These are phyloP conservation scores for Sequoia sempervirens DNA, from an alignment of 75 land plant species.

Conservation along the genomic window DNA sequence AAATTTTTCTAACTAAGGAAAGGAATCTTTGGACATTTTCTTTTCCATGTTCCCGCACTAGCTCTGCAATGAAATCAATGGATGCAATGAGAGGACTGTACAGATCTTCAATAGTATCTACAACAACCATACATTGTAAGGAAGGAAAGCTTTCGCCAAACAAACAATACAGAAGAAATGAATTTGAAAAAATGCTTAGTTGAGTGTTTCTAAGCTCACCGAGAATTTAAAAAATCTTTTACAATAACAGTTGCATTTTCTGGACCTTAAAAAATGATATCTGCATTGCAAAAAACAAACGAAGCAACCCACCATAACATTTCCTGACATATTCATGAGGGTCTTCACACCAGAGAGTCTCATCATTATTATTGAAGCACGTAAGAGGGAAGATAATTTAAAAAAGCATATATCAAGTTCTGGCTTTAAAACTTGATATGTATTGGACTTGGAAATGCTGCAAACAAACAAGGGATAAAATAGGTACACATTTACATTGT, in stretches of 20 bases:
- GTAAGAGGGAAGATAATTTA: conserved; percentile 96
- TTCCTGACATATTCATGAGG: conserved; percentile 98
- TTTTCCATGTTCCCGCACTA: conserved; percentile 85
- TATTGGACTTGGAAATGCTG: conserved; percentile 83
- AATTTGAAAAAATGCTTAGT: no score
- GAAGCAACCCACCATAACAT: conserved; percentile 79
- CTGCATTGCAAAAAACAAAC: not conserved
- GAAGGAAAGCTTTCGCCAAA: not conserved
- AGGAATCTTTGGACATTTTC: conserved; percentile 90
- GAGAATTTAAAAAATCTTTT: not conserved
- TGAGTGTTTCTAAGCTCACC: not conserved
- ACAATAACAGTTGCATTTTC: not conserved
- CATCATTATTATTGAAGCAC: conserved; percentile 94
- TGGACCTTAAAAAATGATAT: not conserved
- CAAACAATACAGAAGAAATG: conserved; percentile 5
- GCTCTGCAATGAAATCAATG: conserved; percentile 91
- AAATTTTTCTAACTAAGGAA: conserved; percentile 73
- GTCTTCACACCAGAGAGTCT: conserved; percentile 93
- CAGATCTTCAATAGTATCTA: conserved; percentile 96
- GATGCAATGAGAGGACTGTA: conserved; percentile 96
- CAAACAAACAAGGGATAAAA: conserved; percentile 8
- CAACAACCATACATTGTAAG: conserved; percentile 6
- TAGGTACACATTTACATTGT: not conserved
- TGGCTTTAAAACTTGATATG: conserved; percentile 81
- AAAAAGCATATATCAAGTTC: conserved; percentile 80